Evolutionary conservation across 2,329 filamentous ascomycete genomes (phyloP), one percentile per base, ranked within the genome.

Genomic region (Arthrobotrys iridis): DNA sequence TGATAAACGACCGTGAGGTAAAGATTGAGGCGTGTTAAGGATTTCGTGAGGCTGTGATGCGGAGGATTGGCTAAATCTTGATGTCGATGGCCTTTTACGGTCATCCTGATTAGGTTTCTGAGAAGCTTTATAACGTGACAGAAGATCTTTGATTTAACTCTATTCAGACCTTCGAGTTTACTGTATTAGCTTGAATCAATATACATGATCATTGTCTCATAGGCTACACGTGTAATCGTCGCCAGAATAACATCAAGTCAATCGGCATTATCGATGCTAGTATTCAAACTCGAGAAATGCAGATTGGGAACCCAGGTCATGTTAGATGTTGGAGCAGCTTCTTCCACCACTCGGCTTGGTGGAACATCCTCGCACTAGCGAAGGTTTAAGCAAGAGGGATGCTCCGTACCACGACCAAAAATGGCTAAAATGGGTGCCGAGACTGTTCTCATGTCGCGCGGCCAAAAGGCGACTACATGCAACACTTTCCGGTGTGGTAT

Each of bases 401-500:
- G 30, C 18, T 55, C 46, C 30, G 50, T 55, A 55, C 35, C 50
- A 24, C 30, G 50, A 22, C 50, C 18, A 37, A 37, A 55, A 55
- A 55, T 7, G 30, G 50, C 30, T 35, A 55, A 37, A 55, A 24
- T 35, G 18, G 4, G 10, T 33, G 28, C 10, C 28, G 28, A 4
- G 28, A 4, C 28, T 5, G 28, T n/a, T 33, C 50, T 55, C 28
- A 37, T 22, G 50, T 55, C 50, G 50, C 50, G 50, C 50, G 50
- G 37, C 50, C 50, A 55, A 15, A 13, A 18, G 35, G 28, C 10
- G 11, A 55, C 50, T 35, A 55, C 50, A 55, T 22, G 18, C 67
- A 72, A 72, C 67, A 72, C 67, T 58, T 40, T 22, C 15, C 20
- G 3, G n/a, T 48, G 67, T 72, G 67, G 58, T 64, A 72, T 57